Evolutionary conservation across 768 basidiomycete genomes (phyloP), one percentile per base, ranked within the genome.

Genomic region (Auricularia heimuer): DNA sequence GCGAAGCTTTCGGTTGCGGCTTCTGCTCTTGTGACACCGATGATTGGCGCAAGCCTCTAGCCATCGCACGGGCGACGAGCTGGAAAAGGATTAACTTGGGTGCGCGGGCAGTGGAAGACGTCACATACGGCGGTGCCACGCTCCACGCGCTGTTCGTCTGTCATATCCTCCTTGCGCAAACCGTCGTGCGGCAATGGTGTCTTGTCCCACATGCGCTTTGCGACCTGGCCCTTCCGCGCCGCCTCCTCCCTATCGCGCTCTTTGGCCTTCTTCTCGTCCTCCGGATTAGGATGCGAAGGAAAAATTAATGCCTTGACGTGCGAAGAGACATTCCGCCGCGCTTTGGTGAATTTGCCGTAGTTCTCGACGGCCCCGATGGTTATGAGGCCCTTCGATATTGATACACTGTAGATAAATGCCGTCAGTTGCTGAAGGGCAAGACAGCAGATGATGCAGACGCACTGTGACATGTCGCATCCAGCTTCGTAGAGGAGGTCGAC

Each of bases 401-500:
- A 60, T 35, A 60, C 56, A 33, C 56, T 60, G 29, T 10, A 33
- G 24, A 18, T 6, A 18, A 51, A 51, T 8, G 16, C 10, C 18
- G 6, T 51, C 47, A 51, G 18, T 6, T 51, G 2, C 11, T 18
- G 47, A 16, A 21, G 11, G 47, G 18, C 24, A 29, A 6, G 56
- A 29, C 24, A 60, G 34, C 14, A 14, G 56, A 60, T 8, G 54
- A 56, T 10, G 47, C 14, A 18, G 47, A 36, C 56, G 56, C 29
- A 60, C 56, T 60, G 56, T 18, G 56, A 60, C 56, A 60, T 60
- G 29, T 60, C 56, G 18, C 56, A 60, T 10, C 56, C 56, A 4
- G 56, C 24, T 29, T 60, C 56, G 56, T 24, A 29, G 24, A 60
- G 34, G 7, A 60, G 24, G 16, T 60, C 56, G 24, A 35, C 56